Evolutionary conservation across 257 asterid genomes (phyloP), one percentile per base, ranked within the genome.

Genomic region (Voacanga thouarsii): DNA sequence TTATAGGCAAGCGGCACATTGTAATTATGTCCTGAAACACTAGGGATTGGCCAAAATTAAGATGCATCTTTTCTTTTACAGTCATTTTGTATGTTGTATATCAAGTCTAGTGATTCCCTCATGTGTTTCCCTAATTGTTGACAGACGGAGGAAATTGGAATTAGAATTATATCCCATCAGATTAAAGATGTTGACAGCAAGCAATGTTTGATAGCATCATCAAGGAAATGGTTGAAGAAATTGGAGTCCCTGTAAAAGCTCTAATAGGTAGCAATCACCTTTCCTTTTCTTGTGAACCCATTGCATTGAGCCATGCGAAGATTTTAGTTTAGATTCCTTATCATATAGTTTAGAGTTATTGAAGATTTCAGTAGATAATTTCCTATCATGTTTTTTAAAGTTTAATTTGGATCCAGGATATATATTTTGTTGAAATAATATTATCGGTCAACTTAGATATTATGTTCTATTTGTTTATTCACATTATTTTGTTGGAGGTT

Each of bases 191-290:
- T 73, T 78, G 87, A 73, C n/a, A 80, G 50, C 74, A 79, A 81
- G 66, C 78, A 83, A 93, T 95, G 99, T 95, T 93, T 79, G 93
- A 88, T 80, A 93, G 98, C 90, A 93, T 95, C 81, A 80, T 85
- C 47, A 96, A 96, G 79, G 99, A 95, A 87, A 97, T 91, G 59
- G 97, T 93, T 77, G 99, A 95, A 91, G 99, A 95, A 88, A 89
- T 90, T 82, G 99, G 98, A 80, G 96, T 94, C 80, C 96, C 97
- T 72, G 85, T 89, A 49, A 72, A 79, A 73, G 73, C 83, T 74
- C 92, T 95, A 18, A 98, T 95, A 77, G 86, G 95, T 84, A 66
- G 49, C 80, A 50, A 7, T 23, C 65, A 3, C 18, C n/a, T 18
- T 67, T 67, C 23, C 14, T 8, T 30, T 18, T 37, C 2, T 66